Conservation (phyloP, 306 rosid species). For the Vicia villosa region DNA sequence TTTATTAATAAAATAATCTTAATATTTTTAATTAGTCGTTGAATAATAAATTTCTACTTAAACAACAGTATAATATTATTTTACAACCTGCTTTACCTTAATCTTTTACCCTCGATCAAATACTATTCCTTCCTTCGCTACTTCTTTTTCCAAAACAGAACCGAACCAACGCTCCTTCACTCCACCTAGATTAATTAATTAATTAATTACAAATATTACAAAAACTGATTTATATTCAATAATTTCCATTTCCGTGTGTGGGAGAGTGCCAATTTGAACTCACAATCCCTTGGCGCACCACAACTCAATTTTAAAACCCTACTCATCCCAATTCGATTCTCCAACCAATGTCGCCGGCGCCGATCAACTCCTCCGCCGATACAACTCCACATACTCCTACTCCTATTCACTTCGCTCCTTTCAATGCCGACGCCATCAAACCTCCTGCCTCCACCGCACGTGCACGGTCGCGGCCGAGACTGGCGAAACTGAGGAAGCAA, state of each 20-base stretch:
- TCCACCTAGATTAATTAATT: background rate
- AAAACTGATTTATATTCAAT: too few relatives aligned
- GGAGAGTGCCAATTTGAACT: constrained; percentile 36
- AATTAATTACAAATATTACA: background rate
- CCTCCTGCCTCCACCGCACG: constrained; percentile 34
- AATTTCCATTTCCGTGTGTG: background rate
- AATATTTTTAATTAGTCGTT: too few relatives aligned
- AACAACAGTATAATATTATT: too few relatives aligned
- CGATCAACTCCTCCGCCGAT: constrained; percentile 47
- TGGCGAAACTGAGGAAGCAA: constrained; percentile 68
- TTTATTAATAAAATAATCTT: too few relatives aligned
- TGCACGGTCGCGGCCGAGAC: constrained; percentile 58
- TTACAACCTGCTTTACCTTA: too few relatives aligned
- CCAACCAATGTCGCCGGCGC: constrained; percentile 54
- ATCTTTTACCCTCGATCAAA: too few relatives aligned
- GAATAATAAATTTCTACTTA: too few relatives aligned
- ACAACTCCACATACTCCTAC: constrained; percentile 35
- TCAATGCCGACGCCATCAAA: constrained; percentile 38
- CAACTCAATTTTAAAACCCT: constrained; percentile 41
- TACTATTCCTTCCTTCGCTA: background rate
- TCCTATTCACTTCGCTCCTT: constrained; percentile 34
- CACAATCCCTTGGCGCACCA: background rate
- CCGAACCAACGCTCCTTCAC: background rate
- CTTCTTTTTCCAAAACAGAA: background rate
- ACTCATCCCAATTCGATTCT: constrained; percentile 26